phyloP scores from a whole-genome alignment of 306 rosid species.

The Fragaria vesca region DNA sequence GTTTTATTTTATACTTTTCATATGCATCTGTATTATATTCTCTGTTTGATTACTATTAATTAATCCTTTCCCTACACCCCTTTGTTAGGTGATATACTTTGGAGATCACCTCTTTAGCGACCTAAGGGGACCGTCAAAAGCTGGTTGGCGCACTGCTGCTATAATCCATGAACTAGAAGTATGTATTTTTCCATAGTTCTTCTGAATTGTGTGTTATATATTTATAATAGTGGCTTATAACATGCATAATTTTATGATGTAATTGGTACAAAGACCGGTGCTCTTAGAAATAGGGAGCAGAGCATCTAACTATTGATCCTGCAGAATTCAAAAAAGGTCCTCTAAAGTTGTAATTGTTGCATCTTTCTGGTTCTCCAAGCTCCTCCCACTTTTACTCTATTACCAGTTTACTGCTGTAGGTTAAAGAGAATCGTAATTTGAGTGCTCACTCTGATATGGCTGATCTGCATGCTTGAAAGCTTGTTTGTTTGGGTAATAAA shows the following conservation, averaged over 20 bases:
- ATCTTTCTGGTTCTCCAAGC: background rate
- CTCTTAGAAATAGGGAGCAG: background rate
- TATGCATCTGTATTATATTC: background rate
- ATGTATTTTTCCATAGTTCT: constrained; percentile 14
- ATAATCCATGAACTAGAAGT: constrained; percentile 93
- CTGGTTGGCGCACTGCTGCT: constrained; percentile 99
- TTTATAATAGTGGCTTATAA: background rate
- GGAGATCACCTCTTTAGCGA: constrained; percentile 98
- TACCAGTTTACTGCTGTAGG: background rate
- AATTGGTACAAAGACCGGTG: background rate
- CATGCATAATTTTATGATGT: background rate
- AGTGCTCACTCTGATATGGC: background rate
- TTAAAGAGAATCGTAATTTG: background rate
- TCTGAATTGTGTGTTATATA: constrained; percentile 9
- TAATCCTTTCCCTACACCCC: constrained; percentile 1
- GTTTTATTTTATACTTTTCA: constrained; percentile 3
- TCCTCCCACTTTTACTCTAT: background rate
- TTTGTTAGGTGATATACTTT: constrained; percentile 87
- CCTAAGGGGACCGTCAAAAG: constrained; percentile 94
- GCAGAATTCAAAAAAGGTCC: background rate
- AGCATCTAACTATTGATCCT: background rate
- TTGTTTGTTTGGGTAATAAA: background rate
- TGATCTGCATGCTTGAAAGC: background rate
- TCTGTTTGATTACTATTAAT: constrained; percentile 20
- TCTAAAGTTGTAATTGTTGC: background rate